Conservation (phyloP, 768 basidiomycete species). For the Sarcodon sp. region DNA sequence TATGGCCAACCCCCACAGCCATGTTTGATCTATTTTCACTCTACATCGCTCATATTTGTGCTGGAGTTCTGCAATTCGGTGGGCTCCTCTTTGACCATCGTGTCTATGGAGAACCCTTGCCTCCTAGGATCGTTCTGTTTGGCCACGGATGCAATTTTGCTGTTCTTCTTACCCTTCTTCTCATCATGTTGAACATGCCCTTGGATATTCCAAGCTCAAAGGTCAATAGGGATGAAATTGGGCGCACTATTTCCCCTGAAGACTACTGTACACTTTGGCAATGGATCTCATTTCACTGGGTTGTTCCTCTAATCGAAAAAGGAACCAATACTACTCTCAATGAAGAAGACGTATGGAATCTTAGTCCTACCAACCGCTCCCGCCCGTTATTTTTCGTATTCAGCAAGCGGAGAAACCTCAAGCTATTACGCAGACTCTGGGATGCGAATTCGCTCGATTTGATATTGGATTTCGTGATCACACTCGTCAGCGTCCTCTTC, state of each 20-base stretch:
- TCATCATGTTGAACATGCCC: slow-evolving; percentile 48
- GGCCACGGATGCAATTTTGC: slow-evolving; percentile 28
- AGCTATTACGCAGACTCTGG: slow-evolving; percentile 31
- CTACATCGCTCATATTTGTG: slow-evolving; percentile 34
- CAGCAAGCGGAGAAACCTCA: slow-evolving; percentile 16
- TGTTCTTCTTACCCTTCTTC: slow-evolving; percentile 28
- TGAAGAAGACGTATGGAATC: slow-evolving; percentile 59
- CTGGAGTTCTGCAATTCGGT: slow-evolving; percentile 35
- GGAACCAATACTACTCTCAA: slow-evolving; percentile 41
- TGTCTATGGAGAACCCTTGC: slow-evolving; percentile 29
- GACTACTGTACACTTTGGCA: slow-evolving; percentile 63
- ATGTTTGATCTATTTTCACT: slow-evolving; percentile 53
- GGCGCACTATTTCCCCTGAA: slow-evolving; percentile 54
- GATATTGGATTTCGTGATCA: slow-evolving; percentile 51
- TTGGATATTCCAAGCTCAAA: slow-evolving; percentile 44
- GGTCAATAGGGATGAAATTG: slow-evolving; percentile 46
- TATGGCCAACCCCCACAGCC: slow-evolving; percentile 39
- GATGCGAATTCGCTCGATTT: slow-evolving; percentile 34
- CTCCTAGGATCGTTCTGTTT: slow-evolving; percentile 15
- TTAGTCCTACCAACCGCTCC: slow-evolving; percentile 58
- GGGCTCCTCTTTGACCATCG: slow-evolving; percentile 38
- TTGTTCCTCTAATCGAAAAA: slow-evolving; percentile 45
- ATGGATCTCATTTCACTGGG: slow-evolving; percentile 66
- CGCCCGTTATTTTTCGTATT: slow-evolving; percentile 48
- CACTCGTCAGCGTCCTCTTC: slow-evolving; percentile 56